Evolutionary conservation across 345 rosid genomes (phyloP).

Genomic region (Arabidopsis suecica): DNA sequence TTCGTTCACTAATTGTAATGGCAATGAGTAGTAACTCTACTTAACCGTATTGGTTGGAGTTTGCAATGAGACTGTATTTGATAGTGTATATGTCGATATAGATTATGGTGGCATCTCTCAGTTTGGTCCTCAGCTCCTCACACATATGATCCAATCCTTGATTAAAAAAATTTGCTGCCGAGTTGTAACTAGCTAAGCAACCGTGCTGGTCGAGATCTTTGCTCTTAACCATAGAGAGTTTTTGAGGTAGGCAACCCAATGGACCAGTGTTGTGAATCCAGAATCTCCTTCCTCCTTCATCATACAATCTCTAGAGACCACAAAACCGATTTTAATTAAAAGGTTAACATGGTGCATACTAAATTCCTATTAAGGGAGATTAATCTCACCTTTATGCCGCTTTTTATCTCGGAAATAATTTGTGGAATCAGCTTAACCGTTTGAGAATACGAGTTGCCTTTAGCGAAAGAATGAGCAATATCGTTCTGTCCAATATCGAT

Average conservation of each 20-base stretch:
- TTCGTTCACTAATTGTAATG: neutral
- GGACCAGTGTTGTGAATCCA: conserved; percentile 32
- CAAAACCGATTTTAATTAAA: conserved; percentile 10
- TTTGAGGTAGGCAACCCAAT: conserved; percentile 21
- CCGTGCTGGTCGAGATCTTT: conserved; percentile 20
- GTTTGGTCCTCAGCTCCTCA: conserved; percentile 52
- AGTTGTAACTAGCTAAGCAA: conserved; percentile 22
- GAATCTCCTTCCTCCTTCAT: conserved; percentile 23
- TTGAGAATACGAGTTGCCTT: conserved; percentile 54
- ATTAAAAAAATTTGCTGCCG: conserved; percentile 2
- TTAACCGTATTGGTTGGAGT: conserved; percentile 62
- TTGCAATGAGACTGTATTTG: conserved; percentile 72
- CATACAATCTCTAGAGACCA: conserved; percentile 5
- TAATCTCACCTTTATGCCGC: conserved; percentile 59
- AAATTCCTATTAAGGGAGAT: neutral
- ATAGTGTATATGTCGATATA: conserved; percentile 70
- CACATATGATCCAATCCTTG: conserved; percentile 36
- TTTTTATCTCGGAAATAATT: conserved; percentile 55
- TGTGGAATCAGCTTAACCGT: conserved; percentile 60
- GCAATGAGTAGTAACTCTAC: neutral
- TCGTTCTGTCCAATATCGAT: conserved; percentile 86
- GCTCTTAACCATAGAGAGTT: conserved; percentile 14
- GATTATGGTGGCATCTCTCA: conserved; percentile 56
- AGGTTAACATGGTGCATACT: neutral
- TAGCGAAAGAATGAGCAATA: conserved; percentile 64